phyloP scores from a whole-genome alignment of 495 filamentous ascomycete genomes.

The Podospora tetraspora region DNA sequence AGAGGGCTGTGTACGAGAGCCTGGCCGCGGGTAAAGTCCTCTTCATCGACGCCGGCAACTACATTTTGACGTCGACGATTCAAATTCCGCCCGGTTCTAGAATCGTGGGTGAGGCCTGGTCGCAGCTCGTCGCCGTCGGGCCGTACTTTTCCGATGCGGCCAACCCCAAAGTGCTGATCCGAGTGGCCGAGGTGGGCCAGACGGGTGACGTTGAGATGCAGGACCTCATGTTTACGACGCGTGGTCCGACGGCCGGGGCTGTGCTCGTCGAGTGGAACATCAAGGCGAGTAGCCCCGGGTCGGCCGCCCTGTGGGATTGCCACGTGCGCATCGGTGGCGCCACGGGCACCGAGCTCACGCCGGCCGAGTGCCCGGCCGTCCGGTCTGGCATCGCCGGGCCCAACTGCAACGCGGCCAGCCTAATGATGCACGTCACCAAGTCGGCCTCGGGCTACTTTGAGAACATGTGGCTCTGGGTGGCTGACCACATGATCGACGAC shows the following conservation, averaged over 20 bases:
- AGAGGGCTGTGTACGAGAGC: background rate
- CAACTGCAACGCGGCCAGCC: conserved; percentile 52
- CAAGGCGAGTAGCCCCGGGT: background rate
- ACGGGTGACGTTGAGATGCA: conserved; percentile 70
- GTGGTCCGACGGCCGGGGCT: conserved; percentile 70
- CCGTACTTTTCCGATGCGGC: conserved; percentile 43
- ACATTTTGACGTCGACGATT: conserved; percentile 31
- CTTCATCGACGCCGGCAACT: conserved; percentile 28
- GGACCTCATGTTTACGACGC: conserved; percentile 69
- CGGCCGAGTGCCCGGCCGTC: conserved; percentile 50
- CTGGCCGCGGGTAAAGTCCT: conserved; percentile 31
- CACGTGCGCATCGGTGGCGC: conserved; percentile 22
- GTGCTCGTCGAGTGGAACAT: conserved; percentile 88
- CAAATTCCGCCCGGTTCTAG: conserved; percentile 46
- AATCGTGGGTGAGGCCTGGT: conserved; percentile 47
- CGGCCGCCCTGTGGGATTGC: conserved; percentile 21
- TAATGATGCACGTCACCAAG: conserved; percentile 68
- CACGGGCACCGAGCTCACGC: conserved; percentile 62
- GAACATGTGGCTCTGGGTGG: conserved; percentile 89
- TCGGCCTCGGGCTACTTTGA: conserved; percentile 70
- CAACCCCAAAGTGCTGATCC: conserved; percentile 62
- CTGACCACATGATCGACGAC: conserved; percentile 51
- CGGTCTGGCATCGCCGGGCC: conserved; percentile 19
- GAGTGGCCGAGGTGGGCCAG: conserved; percentile 69
- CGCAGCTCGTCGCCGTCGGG: conserved; percentile 35